Evolutionary conservation across 2,329 filamentous ascomycete genomes (phyloP), one percentile per base, ranked within the genome.

Genomic region (Pezicula radicicola): DNA sequence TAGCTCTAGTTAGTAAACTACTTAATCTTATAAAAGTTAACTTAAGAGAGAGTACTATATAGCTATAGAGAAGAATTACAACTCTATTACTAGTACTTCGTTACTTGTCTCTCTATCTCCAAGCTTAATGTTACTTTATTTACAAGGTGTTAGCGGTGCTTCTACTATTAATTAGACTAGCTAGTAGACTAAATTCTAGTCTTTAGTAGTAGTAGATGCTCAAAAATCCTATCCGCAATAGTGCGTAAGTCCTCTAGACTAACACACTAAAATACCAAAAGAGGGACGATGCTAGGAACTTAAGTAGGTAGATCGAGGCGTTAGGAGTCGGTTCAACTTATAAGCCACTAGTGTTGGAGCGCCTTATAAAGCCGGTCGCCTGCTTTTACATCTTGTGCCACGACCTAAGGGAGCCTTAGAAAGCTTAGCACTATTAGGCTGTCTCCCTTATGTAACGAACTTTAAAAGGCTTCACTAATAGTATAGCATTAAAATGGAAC

Each of bases 221-320:
- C 65, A 70, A 5, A 56, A 66, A 1, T 69, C 74, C 3, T 69
- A 68, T 52, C 66, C 68, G 10, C 73, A 72, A 57, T 72, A 70
- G 50, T 60, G 70, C 40, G 74, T 68, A 10, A 75, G 69, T 48
- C 74, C 76, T 16, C 73, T 76, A 56, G 77, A 70, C 69, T 79
- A 76, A 36, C 70, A 60, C 65, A 84, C 68, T 67, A 88, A 78
- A 57, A 67, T 83, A 15, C 70, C 74, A n/a, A 42, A 75, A 75
- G 60, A 79, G 73, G 1, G 83, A 85, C 49, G 80, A 83, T 19
- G 74, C 81, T 33, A 85, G 86, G 9, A 83, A 80, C 21, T 74
- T 91, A 27, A 87, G 83, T 54, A 88, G 89, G 6, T 96, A 88
- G 85, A 94, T 97, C 56, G 91, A 97, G 66, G 91, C 91, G 1